phyloP scores from a whole-genome alignment of 352 stramenopile genomes.

The Pythium utonaiense region DNA sequence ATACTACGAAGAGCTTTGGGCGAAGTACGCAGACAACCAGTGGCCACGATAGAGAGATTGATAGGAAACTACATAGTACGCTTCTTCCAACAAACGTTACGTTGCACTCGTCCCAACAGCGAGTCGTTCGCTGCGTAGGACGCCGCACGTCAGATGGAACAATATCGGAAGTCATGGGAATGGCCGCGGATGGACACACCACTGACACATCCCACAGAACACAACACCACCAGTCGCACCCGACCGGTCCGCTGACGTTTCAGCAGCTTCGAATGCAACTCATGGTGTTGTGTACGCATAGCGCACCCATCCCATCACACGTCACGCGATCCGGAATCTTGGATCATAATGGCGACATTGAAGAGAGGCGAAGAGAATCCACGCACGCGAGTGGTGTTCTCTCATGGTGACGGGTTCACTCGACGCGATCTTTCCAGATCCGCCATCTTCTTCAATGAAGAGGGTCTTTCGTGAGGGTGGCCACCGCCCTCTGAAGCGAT shows the following conservation, averaged over 20 bases:
- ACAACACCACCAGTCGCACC: too few species aligned
- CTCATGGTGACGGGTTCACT: too few species aligned
- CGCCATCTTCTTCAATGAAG: not conserved
- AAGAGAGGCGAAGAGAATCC: not conserved
- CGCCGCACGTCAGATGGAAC: too few species aligned
- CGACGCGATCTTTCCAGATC: not conserved
- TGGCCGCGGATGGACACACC: too few species aligned
- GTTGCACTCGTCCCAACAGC: too few species aligned
- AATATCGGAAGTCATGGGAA: too few species aligned
- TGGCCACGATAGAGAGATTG: slow-evolving; percentile 2
- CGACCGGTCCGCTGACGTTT: too few species aligned
- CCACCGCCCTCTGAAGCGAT: not conserved
- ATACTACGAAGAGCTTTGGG: slow-evolving; percentile 63
- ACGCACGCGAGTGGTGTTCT: not conserved
- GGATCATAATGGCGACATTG: not conserved
- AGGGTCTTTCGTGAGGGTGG: too few species aligned
- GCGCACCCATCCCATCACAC: not conserved
- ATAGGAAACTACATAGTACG: too few species aligned
- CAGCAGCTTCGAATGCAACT: not conserved
- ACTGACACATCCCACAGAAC: too few species aligned
- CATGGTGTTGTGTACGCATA: not conserved
- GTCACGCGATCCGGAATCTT: not conserved
- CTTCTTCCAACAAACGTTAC: too few species aligned
- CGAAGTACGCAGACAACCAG: slow-evolving; percentile 37
- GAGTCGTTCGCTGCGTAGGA: too few species aligned